Evolutionary conservation across 1,284 basidiomycete genomes (phyloP).

Genomic region (Cryptococcus maquisensis): DNA sequence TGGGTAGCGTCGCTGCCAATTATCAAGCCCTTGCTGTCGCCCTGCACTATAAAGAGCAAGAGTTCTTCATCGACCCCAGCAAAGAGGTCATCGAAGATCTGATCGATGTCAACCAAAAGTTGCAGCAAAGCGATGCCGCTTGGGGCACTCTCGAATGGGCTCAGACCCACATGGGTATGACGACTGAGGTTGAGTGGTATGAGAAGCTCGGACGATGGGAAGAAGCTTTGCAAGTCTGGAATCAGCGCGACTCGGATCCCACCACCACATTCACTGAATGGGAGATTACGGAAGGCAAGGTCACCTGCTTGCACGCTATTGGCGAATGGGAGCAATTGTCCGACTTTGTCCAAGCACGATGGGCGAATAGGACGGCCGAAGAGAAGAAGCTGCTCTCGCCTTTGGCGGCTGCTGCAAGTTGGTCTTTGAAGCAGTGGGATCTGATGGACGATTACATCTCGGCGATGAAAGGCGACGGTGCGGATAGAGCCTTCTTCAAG

Average conservation of each 20-base stretch:
- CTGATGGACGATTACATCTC: conserved; percentile 96
- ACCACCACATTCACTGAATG: conserved; percentile 60
- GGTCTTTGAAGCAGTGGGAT: conserved; percentile 97
- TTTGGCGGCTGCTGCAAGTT: conserved; percentile 93
- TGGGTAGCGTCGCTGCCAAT: conserved; percentile 90
- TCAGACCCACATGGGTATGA: conserved; percentile 55
- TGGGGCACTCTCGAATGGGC: conserved; percentile 90
- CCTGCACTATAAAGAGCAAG: conserved; percentile 97
- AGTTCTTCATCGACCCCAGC: conserved; percentile 81
- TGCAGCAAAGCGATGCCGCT: conserved; percentile 95
- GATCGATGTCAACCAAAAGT: conserved; percentile 93
- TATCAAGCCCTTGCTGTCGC: conserved; percentile 97
- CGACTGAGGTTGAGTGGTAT: conserved; percentile 69
- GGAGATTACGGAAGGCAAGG: conserved; percentile 70
- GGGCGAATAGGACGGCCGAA: conserved; percentile 77
- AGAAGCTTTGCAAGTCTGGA: conserved; percentile 81
- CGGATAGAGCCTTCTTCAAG: conserved; percentile 93
- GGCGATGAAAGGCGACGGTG: conserved; percentile 88
- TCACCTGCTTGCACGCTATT: conserved; percentile 94
- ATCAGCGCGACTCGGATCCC: conserved; percentile 38
- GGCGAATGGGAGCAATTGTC: conserved; percentile 97
- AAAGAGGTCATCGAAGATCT: conserved; percentile 80
- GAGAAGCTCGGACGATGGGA: conserved; percentile 96
- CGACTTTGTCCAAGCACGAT: conserved; percentile 80
- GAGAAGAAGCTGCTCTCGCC: conserved; percentile 90